phyloP scores from a whole-genome alignment of 805 yeast genomes.

The Lipomyces oligophaga region DNA sequence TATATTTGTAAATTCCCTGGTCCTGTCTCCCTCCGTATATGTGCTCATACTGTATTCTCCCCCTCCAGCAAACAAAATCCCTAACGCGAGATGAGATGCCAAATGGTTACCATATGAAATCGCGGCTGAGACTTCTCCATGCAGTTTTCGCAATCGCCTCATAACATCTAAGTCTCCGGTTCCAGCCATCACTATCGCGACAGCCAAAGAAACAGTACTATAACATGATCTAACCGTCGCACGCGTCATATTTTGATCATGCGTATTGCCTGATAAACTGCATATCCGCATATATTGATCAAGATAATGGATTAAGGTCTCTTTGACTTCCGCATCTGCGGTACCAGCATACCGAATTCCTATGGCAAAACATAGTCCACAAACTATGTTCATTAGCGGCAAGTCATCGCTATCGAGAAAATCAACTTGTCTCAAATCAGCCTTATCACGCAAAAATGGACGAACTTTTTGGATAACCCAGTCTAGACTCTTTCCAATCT shows the following conservation, averaged over 20 bases:
- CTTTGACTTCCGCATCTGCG: conserved; percentile 51
- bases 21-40: neutral
- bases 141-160: conserved; percentile 65
- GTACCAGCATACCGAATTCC: conserved; percentile 77
- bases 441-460: conserved; percentile 34
- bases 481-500: conserved; percentile 44
- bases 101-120: conserved; percentile 65
- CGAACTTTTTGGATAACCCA: conserved; percentile 67
- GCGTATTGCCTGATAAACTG: conserved; percentile 43
- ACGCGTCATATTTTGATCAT: conserved; percentile 57
- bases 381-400: conserved; percentile 58
- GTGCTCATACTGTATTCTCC: conserved; percentile 77
- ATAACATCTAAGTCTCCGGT: conserved; percentile 81
- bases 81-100: conserved; percentile 77
- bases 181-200: conserved; percentile 80
- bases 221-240: conserved; percentile 54
- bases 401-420: conserved; percentile 57
- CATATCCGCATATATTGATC: conserved; percentile 50
- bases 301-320: conserved; percentile 51
- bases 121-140: conserved; percentile 45
- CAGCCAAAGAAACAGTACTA: conserved; percentile 57
- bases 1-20: neutral
- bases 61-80: conserved; percentile 84
- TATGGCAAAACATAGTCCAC: conserved; percentile 71
- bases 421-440: conserved; percentile 12